These are phyloP conservation scores for Cladophialophora carrionii DNA, from an alignment of 2,329 filamentous ascomycete genomes.

Conservation along the genomic window DNA sequence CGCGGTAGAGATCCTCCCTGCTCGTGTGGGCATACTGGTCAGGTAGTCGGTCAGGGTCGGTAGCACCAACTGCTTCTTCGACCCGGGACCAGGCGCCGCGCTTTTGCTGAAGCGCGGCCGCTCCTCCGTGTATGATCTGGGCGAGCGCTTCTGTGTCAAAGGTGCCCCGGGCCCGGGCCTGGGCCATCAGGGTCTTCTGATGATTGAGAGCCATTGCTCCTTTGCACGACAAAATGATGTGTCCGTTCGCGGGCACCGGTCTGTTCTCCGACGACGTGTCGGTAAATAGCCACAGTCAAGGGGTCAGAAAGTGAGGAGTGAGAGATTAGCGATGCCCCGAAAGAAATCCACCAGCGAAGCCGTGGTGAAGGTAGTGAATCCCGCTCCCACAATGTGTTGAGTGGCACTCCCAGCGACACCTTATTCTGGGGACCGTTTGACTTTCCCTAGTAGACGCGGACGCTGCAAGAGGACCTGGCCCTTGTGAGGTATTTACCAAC, in stretches of 20 bases:
- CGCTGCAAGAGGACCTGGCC: not conserved
- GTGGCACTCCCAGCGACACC: not conserved
- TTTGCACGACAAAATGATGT: not conserved
- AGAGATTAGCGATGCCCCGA: not conserved
- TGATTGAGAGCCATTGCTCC: not conserved
- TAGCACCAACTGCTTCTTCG: conserved; percentile 3
- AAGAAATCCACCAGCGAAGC: not conserved
- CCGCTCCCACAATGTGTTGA: not conserved
- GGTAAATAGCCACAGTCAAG: not conserved
- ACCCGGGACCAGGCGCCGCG: not conserved
- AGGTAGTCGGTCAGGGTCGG: conserved; percentile 1
- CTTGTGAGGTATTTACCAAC: not conserved
- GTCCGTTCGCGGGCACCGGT: not conserved
- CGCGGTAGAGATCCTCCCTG: conserved; percentile 4
- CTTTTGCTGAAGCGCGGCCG: conserved; percentile 1
- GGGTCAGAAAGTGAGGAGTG: not conserved
- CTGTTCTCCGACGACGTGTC: not conserved
- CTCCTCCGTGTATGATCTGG: conserved; percentile 1
- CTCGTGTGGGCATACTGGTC: conserved; percentile 5
- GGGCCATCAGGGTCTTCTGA: conserved; percentile 3
- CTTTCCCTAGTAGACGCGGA: conserved; percentile 4
- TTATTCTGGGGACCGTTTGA: not conserved
- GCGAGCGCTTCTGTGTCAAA: conserved; percentile 7
- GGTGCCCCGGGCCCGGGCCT: not conserved
- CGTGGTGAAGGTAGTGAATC: not conserved